These are phyloP conservation scores for Coniochaeta pulveracea DNA, from an alignment of 2,329 filamentous ascomycete genomes.

Conservation along the genomic window DNA sequence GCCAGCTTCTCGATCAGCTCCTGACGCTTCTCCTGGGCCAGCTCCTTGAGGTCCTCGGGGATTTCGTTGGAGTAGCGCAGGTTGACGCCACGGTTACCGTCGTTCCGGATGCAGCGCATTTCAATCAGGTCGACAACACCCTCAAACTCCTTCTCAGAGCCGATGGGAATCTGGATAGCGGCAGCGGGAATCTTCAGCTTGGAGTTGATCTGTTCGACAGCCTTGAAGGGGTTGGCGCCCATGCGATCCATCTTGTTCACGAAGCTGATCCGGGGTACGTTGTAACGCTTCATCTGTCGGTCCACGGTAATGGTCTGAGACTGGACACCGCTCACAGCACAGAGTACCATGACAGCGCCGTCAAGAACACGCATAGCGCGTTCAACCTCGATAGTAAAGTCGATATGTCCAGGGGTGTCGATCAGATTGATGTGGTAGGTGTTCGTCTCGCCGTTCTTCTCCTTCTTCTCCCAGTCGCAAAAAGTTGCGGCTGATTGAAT, in stretches of 20 bases:
- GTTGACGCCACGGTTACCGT: conserved; percentile 69
- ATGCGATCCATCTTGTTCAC: conserved; percentile 99
- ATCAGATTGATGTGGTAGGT: conserved; percentile 98
- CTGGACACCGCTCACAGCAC: conserved; percentile 93
- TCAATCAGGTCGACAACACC: conserved; percentile 87
- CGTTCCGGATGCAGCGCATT: conserved; percentile 90
- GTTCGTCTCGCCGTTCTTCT: conserved; percentile 65
- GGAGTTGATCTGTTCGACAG: conserved; percentile 91
- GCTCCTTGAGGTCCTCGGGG: conserved; percentile 63
- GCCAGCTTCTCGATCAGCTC: conserved; percentile 89
- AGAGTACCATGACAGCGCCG: conserved; percentile 96
- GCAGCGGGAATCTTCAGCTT: conserved; percentile 91
- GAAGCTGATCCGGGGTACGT: conserved; percentile 89
- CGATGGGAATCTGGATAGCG: conserved; percentile 90
- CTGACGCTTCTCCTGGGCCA: conserved; percentile 72
- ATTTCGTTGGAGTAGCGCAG: conserved; percentile 70
- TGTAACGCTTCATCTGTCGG: conserved; percentile 96
- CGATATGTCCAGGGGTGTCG: conserved; percentile 95
- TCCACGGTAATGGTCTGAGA: conserved; percentile 97
- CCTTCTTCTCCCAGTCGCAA: conserved; percentile 88
- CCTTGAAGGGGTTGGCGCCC: conserved; percentile 96
- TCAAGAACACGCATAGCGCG: conserved; percentile 88
- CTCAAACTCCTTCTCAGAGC: conserved; percentile 79
- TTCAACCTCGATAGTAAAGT: conserved; percentile 98
- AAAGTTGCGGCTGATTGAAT: conserved; percentile 98